Evolutionary conservation across 208 protist genomes (phyloP), one percentile per base, ranked within the genome.

Genomic region (Perkinsela sp.): DNA sequence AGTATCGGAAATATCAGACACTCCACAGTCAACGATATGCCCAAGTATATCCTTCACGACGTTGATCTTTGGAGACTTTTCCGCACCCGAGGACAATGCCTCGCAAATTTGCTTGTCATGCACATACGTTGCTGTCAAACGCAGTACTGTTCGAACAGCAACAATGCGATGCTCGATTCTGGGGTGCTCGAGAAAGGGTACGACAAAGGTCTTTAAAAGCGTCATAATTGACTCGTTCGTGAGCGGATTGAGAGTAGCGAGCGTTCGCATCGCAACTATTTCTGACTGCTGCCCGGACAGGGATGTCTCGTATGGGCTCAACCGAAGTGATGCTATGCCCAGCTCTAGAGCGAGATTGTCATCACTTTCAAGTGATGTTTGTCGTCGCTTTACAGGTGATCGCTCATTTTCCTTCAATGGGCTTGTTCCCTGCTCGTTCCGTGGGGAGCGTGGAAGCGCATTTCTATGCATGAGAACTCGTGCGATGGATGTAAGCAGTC

Each of bases 191-290:
- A 57, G 40, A 22, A 57, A 57, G 22, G 40, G 40, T 6, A 57
- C 40, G 22, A 57, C 40, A 22, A 6, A 57, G 13, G 40, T 57
- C 40, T 57, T 57, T 22, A 57, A 6, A 57, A 57, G 40, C 22
- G 40, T 57, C 40, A 57, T 57, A 22, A 57, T 57, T 57, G 40
- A 57, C 22, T 57, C 40, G 40, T 57, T 57, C 40, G 40, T 57
- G 40, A 57, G 40, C 13, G 40, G 40, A 22, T 57, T 57, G 13
- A 57, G 40, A n/a, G 40, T 57, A 6, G 40, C 40, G 6, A 57
- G 22, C 40, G 40, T 57, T 6, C 40, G 40, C 40, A 57, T 57
- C 40, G 40, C 40, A 22, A 57, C 22, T 6, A 57, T 57, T 57
- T 57, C 40, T 22, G 6, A 6, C 13, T 6, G 6, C 13, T 22